phyloP scores from a whole-genome alignment of 2,329 filamentous ascomycete species.

The Colletotrichum sp. region DNA sequence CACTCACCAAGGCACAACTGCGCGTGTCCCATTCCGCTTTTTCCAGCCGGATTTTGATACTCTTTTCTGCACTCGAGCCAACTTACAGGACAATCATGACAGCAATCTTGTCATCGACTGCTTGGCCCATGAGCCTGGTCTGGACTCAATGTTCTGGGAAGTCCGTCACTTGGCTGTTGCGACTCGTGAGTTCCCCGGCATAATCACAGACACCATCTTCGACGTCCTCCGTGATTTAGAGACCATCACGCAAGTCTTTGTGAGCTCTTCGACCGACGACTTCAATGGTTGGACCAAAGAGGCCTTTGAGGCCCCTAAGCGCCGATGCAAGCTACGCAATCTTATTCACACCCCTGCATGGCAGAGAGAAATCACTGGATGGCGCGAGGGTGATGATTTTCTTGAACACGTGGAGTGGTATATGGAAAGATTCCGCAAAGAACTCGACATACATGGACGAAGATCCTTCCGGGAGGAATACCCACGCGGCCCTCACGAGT shows the following conservation, averaged over 20 bases:
- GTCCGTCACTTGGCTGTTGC: background rate
- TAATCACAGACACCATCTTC: background rate
- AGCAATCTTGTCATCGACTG: background rate
- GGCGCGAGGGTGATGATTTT: background rate
- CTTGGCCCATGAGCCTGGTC: background rate
- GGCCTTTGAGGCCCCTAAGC: background rate
- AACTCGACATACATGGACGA: background rate
- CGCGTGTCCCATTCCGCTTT: background rate
- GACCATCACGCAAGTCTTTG: background rate
- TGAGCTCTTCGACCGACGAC: background rate
- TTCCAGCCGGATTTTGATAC: background rate
- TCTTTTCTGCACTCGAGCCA: background rate
- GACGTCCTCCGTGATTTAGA: background rate
- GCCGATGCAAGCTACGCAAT: background rate
- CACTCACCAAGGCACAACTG: background rate
- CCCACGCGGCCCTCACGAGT: background rate
- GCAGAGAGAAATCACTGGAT: background rate
- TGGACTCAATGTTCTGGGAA: background rate
- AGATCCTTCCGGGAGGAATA: background rate
- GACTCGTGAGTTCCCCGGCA: background rate
- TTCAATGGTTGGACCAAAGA: background rate
- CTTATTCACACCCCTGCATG: background rate
- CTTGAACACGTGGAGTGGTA: background rate
- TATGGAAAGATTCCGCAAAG: background rate
- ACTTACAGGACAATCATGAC: background rate